Percentiles rank a stretch among this genome's conserved stretches.
These are phyloP conservation scores for Tuber borchii DNA, from an alignment of 495 filamentous ascomycete genomes.

Conservation along the genomic window DNA sequence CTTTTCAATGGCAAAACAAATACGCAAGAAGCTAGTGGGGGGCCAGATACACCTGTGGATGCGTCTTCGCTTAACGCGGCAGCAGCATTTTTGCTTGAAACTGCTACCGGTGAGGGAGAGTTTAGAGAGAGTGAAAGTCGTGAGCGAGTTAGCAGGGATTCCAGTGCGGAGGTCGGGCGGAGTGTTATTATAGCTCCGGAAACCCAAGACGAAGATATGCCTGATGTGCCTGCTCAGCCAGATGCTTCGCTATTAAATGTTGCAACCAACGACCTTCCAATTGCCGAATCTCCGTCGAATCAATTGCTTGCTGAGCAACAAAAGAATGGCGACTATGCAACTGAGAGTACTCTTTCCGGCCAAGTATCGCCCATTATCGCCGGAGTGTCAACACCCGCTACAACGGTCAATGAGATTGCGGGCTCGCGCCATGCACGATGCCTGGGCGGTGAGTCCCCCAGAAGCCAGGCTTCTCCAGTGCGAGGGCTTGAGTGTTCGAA, in stretches of 20 bases:
- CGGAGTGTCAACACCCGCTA: slow-evolving; percentile 1
- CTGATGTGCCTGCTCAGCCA: neutral
- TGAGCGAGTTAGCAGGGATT: neutral
- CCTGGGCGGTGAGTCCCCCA: neutral
- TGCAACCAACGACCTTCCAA: neutral
- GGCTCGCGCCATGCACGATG: neutral
- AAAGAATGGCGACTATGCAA: neutral
- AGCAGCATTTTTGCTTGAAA: slow-evolving; percentile 25
- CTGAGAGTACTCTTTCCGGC: neutral
- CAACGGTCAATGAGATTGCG: neutral
- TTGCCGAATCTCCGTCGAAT: neutral
- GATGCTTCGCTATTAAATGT: neutral
- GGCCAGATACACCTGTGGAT: slow-evolving; percentile 14
- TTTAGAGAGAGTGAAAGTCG: slow-evolving; percentile 1
- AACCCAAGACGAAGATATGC: neutral
- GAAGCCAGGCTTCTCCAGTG: neutral
- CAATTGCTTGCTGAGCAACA: neutral
- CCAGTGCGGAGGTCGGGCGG: neutral
- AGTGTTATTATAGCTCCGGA: neutral
- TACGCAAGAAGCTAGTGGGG: slow-evolving; percentile 15
- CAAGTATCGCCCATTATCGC: neutral
- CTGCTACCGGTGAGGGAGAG: slow-evolving; percentile 16
- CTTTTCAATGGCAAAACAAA: slow-evolving; percentile 20
- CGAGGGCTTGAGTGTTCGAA: neutral
- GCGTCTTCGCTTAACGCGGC: slow-evolving; percentile 24